Base-by-base conservation (phyloP, 805 yeast species). In the Saccharomycopsis malanga region DNA sequence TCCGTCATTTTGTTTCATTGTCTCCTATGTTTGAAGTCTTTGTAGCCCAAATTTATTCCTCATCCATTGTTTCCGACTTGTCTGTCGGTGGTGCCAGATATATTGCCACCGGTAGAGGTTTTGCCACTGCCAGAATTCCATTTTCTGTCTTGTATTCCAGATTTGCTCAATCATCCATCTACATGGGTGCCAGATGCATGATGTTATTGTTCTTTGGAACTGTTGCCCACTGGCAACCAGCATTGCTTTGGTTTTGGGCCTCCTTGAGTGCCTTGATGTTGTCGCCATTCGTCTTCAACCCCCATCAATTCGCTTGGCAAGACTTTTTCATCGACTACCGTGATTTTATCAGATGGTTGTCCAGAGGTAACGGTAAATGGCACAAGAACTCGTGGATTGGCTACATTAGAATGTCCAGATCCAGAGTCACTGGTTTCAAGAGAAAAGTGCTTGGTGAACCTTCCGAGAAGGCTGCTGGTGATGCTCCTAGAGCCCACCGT, bases 11-110 rank as follows among this genome's bases (percentile, higher is more conserved):
- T 48, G 60, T 77, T 27, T 88, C 96, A 0, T 63, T 89, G 50
- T 84, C 97, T 2, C 97, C 97, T 2, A 66, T 89, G 45, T 91
- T 91, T 65, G 98, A 91, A 62, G 97, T 91, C 4, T 88, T 91
- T 66, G 96, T 87, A 6, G 87, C 97, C 62, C 96, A 89, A 64
- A 83, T 89, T 6, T 91, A 91, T 61, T 85, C 97, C 3, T 77
- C 78, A 56, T 75, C 96, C 0, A 68, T 91, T 56, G 66, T 77
- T 40, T 76, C 77, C 43, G 93, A 89, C 63, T 70, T 91, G 42
- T 73, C 88, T 1, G 82, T 84, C 66, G 98, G 98, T 3, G 95
- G 95, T 40, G 98, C 98, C 1, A 74, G 79, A 46, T 91, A 91
- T 60, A 83, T 91, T 53, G 81, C 95, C 9, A 87, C 97, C 2